Evolutionary conservation across 768 basidiomycete species (phyloP), one percentile per base, ranked within the genome.

Genomic region (Pleurotus salmoneostramineus): DNA sequence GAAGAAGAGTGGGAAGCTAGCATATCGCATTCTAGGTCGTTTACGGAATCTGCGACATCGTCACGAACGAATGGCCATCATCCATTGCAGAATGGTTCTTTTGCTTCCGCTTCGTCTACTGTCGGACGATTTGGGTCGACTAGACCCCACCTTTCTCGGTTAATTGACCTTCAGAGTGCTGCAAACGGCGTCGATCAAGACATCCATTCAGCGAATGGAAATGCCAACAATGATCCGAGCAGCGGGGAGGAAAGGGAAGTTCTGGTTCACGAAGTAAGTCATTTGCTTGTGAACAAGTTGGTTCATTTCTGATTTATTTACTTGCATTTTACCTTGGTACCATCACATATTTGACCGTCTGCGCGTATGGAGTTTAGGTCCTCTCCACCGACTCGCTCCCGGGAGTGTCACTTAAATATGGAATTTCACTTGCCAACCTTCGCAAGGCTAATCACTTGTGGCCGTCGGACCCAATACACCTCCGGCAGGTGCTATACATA

Each of bases 371-470:
- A 14, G 17, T 27, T 43, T 32, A 91, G 95, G 77, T 98, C 42
- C 72, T 77, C 52, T 74, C 84, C 2, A 80, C 75, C 12, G 95
- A 98, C 68, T 90, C 95, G 7, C 74, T 98, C 33, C 83, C 93
- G 12, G 89, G 93, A 31, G 87, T 98, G 10, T 86, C 96, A 0
- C 76, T 98, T 50, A 92, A 87, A 64, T 97, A 98, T 69, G 93
- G 92, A 2, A 88, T 96, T 56, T 82, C 87, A 14, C 76, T 97
- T 55, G 81, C 91, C 31, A 87, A 89, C 11, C 80, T 99, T 10
- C 87, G 95, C 49, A 80, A 86, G 63, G 87, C 87, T 49, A 99
- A 99, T 70, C 92, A 95, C 62, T 77, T 99, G 6, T 99, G 97
- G 97, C 70, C 93, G 5, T 89, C 91, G 5, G 97, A 98, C 68